Percentiles rank a stretch among this genome's conserved stretches.
Evolutionary conservation across 768 basidiomycete species (phyloP).

Genomic region (Zangia roseola): DNA sequence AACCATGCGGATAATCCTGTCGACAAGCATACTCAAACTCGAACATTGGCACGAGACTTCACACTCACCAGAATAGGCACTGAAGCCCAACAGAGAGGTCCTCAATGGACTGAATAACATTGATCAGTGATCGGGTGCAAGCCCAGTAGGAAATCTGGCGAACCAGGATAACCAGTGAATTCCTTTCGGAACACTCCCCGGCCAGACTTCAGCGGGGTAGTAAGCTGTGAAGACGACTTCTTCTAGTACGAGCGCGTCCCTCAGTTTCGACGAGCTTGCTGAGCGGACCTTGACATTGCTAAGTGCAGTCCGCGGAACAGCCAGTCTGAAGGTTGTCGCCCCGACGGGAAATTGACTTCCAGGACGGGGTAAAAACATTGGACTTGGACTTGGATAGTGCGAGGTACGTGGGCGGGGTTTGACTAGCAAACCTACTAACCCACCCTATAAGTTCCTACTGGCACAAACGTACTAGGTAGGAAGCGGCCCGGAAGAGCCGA

Average conservation of each 20-base stretch:
- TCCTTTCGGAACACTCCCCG: conserved; percentile 35
- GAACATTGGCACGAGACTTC: neutral
- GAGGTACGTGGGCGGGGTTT: no score
- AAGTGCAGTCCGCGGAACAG: conserved; percentile 40
- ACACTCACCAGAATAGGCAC: conserved; percentile 45
- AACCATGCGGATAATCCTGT: conserved; percentile 30
- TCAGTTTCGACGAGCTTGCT: conserved; percentile 20
- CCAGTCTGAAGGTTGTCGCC: conserved; percentile 54
- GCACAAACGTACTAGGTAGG: no score
- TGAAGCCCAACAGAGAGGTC: conserved; percentile 48
- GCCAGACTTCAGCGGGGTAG: conserved; percentile 53
- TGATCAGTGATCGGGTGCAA: conserved; percentile 1
- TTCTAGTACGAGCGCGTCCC: conserved; percentile 51
- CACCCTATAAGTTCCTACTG: no score
- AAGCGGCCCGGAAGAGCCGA: no score
- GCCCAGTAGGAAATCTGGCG: conserved; percentile 11
- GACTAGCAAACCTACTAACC: no score
- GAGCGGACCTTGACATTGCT: conserved; percentile 41
- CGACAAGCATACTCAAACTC: neutral
- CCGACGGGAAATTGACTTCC: conserved; percentile 56
- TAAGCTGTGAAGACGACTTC: conserved; percentile 65
- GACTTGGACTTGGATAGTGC: neutral
- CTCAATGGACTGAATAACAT: conserved; percentile 36
- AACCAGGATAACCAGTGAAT: conserved; percentile 60
- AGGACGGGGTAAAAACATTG: conserved; percentile 43